Base-by-base conservation (phyloP, 306 rosid species). In the Dryas octopetala region DNA sequence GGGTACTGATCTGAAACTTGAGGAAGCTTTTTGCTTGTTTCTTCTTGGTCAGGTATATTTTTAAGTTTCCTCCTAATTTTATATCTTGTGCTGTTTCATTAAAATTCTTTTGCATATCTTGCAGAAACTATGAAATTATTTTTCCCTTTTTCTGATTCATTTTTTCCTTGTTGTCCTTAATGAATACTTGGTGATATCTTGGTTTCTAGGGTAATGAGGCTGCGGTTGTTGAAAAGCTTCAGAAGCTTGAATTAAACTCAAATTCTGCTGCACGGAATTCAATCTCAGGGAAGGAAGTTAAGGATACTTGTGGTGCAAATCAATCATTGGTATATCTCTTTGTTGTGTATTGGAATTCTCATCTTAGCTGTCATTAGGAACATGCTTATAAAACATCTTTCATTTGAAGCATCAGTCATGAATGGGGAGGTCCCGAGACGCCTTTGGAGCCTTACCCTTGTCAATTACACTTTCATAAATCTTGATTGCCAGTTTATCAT, bases 1-100 rank as follows among this genome's bases (percentile, higher is more conserved):
- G 74, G 96, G 96, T 60, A 74, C 86, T 60, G 91, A 90, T 90
- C 81, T 96, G 84, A 96, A 92, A 84, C 85, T 92, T 70, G 99
- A 92, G 82, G 98, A 92, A 70, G 84, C 91, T 54, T 83, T 95
- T 79, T 92, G 98, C 75, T 74, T 70, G 59, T 90, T 89, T 79
- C 93, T 96, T 82, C 94, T 96, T 76, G 96, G 93, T 66, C 89
- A 89, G 91, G 98, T 91, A 84, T 69, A 63, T 59, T 40, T 46
- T 62, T 81, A 14, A 49, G 26, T 63, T 75, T 77, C 43, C 70
- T 72, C 59, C 64, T 13, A 68, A 38, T n/a, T 76, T 44, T 65
- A 11, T 62, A 7, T 38, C 49, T 9, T 48, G 59, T 50, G 62
- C 78, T 71, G 71, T 62, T 54, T 73, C 54, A 60, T 16, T 78